Conservation (phyloP, 768 basidiomycete genomes). For the Ephemerocybe angulata region DNA sequence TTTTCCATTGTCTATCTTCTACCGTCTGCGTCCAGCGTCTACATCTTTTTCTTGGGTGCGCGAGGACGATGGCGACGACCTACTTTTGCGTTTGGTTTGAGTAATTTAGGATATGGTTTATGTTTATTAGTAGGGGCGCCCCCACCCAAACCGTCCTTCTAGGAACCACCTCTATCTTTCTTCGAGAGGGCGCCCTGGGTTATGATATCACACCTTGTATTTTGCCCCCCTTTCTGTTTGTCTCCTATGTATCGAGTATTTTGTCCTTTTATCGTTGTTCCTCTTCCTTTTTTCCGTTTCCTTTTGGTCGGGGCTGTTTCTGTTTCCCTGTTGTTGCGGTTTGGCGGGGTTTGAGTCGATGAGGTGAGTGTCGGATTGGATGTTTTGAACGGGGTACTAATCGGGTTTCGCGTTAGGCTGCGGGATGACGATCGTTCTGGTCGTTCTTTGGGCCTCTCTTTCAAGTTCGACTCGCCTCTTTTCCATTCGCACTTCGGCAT, state of each 20-base stretch:
- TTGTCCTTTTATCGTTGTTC: neutral
- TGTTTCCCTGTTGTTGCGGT: neutral
- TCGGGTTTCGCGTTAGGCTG: no score
- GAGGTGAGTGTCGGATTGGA: neutral
- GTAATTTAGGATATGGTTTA: neutral
- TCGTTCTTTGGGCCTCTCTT: no score
- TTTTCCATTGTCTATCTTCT: no score
- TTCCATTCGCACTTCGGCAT: no score
- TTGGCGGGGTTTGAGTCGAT: neutral
- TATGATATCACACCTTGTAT: slow-evolving; percentile 1
- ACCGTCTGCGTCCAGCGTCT: no score
- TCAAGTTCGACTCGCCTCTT: no score
- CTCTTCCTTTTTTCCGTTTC: neutral
- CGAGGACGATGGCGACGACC: no score
- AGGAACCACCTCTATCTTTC: neutral
- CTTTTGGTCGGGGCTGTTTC: neutral
- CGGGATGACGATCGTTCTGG: no score
- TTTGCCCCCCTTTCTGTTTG: neutral
- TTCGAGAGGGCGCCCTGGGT: neutral
- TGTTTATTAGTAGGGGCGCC: slow-evolving; percentile 2
- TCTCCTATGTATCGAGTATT: neutral
- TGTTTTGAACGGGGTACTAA: no score
- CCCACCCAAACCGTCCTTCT: neutral
- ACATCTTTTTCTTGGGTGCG: no score
- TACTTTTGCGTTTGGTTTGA: no score